phyloP scores from a whole-genome alignment of 352 stramenopile species.

The Blastocystis sp. region DNA sequence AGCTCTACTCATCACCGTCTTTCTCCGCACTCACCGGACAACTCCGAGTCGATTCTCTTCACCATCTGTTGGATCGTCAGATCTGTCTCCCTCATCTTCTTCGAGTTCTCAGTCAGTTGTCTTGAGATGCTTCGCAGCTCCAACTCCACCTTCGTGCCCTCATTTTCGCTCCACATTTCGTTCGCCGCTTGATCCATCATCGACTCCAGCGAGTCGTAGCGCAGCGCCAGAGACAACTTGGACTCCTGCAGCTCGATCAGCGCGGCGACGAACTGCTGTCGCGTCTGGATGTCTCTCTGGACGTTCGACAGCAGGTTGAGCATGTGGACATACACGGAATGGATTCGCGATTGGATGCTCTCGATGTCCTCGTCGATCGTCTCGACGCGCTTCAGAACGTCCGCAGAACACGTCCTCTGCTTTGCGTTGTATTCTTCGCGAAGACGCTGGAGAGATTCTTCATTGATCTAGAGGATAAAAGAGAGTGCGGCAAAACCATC shows the following conservation, averaged over 20 bases:
- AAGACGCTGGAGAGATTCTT: not conserved
- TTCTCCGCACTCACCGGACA: not conserved
- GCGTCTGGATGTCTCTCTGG: not conserved
- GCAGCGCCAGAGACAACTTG: not conserved
- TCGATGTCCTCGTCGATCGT: not conserved
- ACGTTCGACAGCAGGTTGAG: not conserved
- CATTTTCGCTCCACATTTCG: not conserved
- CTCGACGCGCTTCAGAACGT: not conserved
- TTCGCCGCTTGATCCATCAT: not conserved
- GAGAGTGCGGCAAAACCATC: not conserved
- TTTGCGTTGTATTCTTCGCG: not conserved
- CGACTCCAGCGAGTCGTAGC: not conserved
- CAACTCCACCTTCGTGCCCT: not conserved
- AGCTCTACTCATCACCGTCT: not conserved
- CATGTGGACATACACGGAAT: not conserved
- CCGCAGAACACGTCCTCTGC: not conserved
- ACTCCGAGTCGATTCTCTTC: not conserved
- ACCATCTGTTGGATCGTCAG: not conserved
- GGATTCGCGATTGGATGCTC: not conserved
- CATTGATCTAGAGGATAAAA: not conserved
- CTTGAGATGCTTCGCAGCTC: not conserved
- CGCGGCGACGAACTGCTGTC: not conserved
- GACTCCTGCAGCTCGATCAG: not conserved
- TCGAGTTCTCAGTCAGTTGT: not conserved
- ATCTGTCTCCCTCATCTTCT: not conserved